Evolutionary conservation across 257 asterid genomes (phyloP).

Genomic region (Verbena officinalis): DNA sequence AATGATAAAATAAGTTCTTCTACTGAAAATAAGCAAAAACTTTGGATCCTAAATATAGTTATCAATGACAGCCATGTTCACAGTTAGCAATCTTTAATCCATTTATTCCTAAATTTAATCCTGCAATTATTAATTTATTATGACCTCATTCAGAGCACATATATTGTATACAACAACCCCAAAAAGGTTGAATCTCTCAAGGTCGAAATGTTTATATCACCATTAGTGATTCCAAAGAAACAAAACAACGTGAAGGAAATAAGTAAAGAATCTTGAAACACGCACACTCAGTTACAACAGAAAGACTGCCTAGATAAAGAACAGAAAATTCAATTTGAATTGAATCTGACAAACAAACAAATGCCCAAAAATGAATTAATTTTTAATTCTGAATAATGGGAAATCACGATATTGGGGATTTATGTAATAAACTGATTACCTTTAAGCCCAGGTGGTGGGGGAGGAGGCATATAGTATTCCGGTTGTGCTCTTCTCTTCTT

Average conservation of each 20-base stretch:
- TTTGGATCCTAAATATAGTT: not conserved
- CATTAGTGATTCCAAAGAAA: too few relatives aligned
- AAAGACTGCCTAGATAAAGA: not conserved
- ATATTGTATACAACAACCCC: not conserved
- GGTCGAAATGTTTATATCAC: not conserved
- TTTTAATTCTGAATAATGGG: not conserved
- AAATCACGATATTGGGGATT: not conserved
- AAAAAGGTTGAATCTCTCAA: not conserved
- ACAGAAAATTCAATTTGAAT: not conserved
- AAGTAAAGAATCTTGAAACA: not conserved
- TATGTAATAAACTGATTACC: conserved; percentile 38
- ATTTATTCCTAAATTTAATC: not conserved
- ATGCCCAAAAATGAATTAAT: not conserved
- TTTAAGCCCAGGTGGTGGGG: conserved; percentile 62
- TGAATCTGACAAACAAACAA: not conserved
- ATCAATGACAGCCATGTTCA: not conserved
- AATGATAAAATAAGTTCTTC: not conserved
- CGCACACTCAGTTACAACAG: not conserved
- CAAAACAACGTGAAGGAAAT: not conserved
- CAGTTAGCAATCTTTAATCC: not conserved
- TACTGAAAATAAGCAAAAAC: not conserved
- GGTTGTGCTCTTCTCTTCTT: conserved; percentile 61
- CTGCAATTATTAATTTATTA: not conserved
- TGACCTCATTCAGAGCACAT: not conserved
- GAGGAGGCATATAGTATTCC: conserved; percentile 56